Evolutionary conservation across 2,329 filamentous ascomycete genomes (phyloP), one percentile per base, ranked within the genome.

Genomic region (Pseudovirgaria hyperparasitica): DNA sequence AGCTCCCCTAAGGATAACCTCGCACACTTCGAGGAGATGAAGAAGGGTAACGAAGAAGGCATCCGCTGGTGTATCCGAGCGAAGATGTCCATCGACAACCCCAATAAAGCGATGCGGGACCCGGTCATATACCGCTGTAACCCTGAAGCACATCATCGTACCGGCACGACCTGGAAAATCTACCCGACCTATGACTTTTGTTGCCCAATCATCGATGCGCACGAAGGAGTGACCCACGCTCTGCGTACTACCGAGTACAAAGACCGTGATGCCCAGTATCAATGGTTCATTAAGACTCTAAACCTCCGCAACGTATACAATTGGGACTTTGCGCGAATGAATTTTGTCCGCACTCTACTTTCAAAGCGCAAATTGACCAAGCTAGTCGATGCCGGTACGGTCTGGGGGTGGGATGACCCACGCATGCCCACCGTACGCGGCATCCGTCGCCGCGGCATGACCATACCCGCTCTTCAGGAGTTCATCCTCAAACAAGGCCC

Each of bases 51-150:
- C 3, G 70, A 78, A 25, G 76, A 86, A 53, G 90, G 90, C 32
- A 58, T 74, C 25, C 73, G 69, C 48, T 86, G 87, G 73, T 94
- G 84, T 59, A 92, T 98, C 40, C 80, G 90, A 34, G 90, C 90
- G 32, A 94, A 92, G 66, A 82, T 96, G 42, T 87, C 82, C 2
- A 72, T 81, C 41, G 82, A 92, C 54, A 80, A 90, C 58, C 80
- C 80, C 38, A 96, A 98, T 65, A 92, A 92, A 59, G 84, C 90
- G 28, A 76, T 96, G 71, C 72, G 90, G 39, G 90, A 98, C 54
- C 90, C 90, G 9, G 86, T 96, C 55, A 92, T 98, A 54, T 96
- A 94, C 67, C 77, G 90, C 40, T 94, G 85, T 70, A 93, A 92
- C 46, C 65, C 70, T 5, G 50, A 66, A 25, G 53, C 62, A 8